Conservation (phyloP, 805 yeast genomes). For the Ogataea degrootiae region DNA sequence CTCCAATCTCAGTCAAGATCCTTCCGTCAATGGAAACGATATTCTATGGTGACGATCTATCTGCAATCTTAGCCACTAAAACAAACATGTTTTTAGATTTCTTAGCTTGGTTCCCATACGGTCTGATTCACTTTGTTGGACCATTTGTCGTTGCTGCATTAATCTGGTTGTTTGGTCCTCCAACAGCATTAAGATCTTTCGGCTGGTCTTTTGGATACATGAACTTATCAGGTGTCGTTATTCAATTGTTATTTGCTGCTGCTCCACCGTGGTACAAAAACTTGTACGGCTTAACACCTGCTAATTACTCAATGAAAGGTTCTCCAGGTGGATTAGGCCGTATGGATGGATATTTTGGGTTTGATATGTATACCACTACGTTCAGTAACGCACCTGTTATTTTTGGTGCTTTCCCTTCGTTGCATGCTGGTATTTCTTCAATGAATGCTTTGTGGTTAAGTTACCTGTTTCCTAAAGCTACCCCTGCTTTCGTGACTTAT, state of each 20-base stretch:
- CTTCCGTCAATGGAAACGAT: slow-evolving; percentile 91
- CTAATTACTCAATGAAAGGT: slow-evolving; percentile 84
- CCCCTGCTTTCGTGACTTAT: slow-evolving; percentile 62
- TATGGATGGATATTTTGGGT: slow-evolving; percentile 71
- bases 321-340: slow-evolving; percentile 92
- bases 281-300: slow-evolving; percentile 77
- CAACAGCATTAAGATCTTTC: slow-evolving; percentile 73
- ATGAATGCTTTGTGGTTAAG: slow-evolving; percentile 84
- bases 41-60: slow-evolving; percentile 84
- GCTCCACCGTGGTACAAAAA: slow-evolving; percentile 97
- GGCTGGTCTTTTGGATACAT: slow-evolving; percentile 92
- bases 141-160: slow-evolving; percentile 82
- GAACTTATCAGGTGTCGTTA: slow-evolving; percentile 78
- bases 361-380: slow-evolving; percentile 75
- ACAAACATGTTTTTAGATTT: slow-evolving; percentile 65
- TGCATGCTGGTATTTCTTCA: slow-evolving; percentile 89
- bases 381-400: slow-evolving; percentile 83
- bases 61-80: slow-evolving; percentile 74
- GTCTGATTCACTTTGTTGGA: slow-evolving; percentile 76
- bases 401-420: slow-evolving; percentile 70
- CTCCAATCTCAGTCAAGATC: slow-evolving; percentile 83
- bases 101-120: slow-evolving; percentile 95
- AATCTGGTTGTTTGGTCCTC: slow-evolving; percentile 84
- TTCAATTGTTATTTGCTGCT: slow-evolving; percentile 78
- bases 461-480: slow-evolving; percentile 69